These are phyloP conservation scores for Salisapilia sapeloensis DNA, from an alignment of 352 stramenopile genomes.

Conservation along the genomic window DNA sequence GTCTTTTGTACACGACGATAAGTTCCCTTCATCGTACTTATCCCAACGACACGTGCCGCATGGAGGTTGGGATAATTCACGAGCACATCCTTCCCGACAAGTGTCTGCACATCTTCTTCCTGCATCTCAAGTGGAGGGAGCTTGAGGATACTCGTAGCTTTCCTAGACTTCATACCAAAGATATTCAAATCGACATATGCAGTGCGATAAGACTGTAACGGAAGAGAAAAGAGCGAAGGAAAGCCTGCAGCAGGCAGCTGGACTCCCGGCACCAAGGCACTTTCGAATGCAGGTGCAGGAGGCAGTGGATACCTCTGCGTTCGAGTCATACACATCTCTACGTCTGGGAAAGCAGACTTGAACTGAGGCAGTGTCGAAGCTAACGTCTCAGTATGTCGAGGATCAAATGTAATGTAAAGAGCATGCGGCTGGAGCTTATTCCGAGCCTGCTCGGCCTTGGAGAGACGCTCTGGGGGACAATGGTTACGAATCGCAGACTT, in stretches of 20 bases:
- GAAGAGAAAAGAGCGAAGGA: conserved; percentile 50
- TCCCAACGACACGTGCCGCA: conserved; percentile 81
- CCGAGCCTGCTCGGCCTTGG: conserved; percentile 73
- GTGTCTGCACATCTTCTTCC: conserved; percentile 9
- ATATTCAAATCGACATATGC: conserved; percentile 83
- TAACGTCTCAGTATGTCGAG: conserved; percentile 40
- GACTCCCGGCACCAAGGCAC: conserved; percentile 53
- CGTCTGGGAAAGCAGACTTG: conserved; percentile 32
- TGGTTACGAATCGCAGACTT: conserved; percentile 84
- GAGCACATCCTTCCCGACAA: conserved; percentile 68
- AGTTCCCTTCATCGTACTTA: conserved; percentile 45
- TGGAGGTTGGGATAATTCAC: conserved; percentile 98
- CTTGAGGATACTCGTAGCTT: conserved; percentile 58
- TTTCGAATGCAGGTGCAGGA: conserved; percentile 37
- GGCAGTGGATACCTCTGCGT: conserved; percentile 36
- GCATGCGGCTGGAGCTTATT: conserved; percentile 69
- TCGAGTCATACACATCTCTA: conserved; percentile 43
- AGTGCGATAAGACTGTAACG: conserved; percentile 30
- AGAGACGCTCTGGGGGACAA: conserved; percentile 84
- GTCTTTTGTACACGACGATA: conserved; percentile 13
- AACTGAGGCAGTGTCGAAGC: conserved; percentile 44
- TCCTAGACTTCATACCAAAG: conserved; percentile 84
- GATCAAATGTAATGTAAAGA: conserved; percentile 80
- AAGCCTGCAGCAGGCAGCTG: conserved; percentile 58
- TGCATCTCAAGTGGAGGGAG: conserved; percentile 12